phyloP scores from a whole-genome alignment of 768 basidiomycete species.

The Vararia minispora region DNA sequence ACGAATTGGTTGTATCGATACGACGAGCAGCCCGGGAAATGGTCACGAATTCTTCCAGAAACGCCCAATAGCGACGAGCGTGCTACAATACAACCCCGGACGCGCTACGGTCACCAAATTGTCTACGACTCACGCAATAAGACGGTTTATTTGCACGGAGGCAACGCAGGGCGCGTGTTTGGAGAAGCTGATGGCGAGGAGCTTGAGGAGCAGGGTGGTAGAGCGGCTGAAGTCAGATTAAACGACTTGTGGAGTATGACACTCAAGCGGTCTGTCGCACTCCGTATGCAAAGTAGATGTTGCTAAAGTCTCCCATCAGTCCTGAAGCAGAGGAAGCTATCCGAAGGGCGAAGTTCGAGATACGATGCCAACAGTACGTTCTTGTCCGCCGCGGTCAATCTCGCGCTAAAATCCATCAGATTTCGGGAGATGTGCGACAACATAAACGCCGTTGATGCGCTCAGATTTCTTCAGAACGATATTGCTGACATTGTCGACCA shows the following conservation, averaged over 20 bases:
- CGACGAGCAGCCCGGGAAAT: slow-evolving; percentile 44
- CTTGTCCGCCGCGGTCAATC: neutral
- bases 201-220: slow-evolving; percentile 8
- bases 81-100: slow-evolving; percentile 33
- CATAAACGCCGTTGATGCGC: slow-evolving; percentile 45
- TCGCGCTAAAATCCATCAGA: slow-evolving; percentile 26
- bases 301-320: slow-evolving; percentile 24
- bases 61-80: neutral
- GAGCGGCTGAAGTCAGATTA: slow-evolving; percentile 25
- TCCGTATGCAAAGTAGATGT: neutral
- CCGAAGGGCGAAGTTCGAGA: slow-evolving; percentile 47
- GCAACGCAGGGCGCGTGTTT: slow-evolving; percentile 45
- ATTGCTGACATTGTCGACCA: slow-evolving; percentile 69
- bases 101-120: slow-evolving; percentile 72
- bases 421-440: slow-evolving; percentile 79
- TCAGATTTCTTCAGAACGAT: slow-evolving; percentile 59
- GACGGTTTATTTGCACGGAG: slow-evolving; percentile 62
- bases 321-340: slow-evolving; percentile 52
- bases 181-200: slow-evolving; percentile 12
- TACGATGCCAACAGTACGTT: slow-evolving; percentile 65
- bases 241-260: slow-evolving; percentile 76
- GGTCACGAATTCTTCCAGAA: slow-evolving; percentile 46
- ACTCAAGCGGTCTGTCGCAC: slow-evolving; percentile 40
- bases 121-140: slow-evolving; percentile 53
- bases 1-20: slow-evolving; percentile 66